Conservation (phyloP, 345 rosid genomes). For the Chamaenerion angustifolium region DNA sequence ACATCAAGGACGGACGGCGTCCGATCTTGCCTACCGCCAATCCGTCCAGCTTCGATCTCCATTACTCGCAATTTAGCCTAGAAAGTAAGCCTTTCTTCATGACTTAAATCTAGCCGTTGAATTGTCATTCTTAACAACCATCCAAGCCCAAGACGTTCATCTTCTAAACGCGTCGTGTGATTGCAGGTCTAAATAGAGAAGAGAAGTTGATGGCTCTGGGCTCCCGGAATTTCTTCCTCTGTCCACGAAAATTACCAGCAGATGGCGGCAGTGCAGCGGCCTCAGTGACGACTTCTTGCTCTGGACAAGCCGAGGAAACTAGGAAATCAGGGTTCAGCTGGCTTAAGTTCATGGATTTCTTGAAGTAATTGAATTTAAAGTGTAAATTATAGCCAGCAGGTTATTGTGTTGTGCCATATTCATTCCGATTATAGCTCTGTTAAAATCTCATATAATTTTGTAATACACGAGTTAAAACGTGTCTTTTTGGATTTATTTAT, state of each 20-base stretch:
- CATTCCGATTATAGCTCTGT: too few relatives aligned
- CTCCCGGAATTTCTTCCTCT: conserved; percentile 81
- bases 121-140: not conserved
- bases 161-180: not conserved
- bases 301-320: conserved; percentile 42
- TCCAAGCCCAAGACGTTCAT: not conserved
- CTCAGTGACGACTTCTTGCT: conserved; percentile 32
- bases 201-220: conserved; percentile 59
- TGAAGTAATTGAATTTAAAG: conserved; percentile 7
- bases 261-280: conserved; percentile 6
- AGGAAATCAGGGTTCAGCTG: conserved; percentile 41
- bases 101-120: not conserved
- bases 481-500: too few relatives aligned
- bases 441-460: too few relatives aligned
- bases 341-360: conserved; percentile 68
- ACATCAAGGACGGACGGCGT: conserved; percentile 71
- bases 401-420: too few relatives aligned
- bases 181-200: conserved; percentile 45
- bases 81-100: conserved; percentile 43
- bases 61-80: conserved; percentile 89
- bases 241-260: conserved; percentile 15
- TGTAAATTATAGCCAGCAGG: too few relatives aligned
- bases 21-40: conserved; percentile 36
- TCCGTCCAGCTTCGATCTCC: conserved; percentile 54
- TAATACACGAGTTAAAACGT: too few relatives aligned